Evolutionary conservation across 495 filamentous ascomycete genomes (phyloP).

Genomic region (Trichoderma gamsii): DNA sequence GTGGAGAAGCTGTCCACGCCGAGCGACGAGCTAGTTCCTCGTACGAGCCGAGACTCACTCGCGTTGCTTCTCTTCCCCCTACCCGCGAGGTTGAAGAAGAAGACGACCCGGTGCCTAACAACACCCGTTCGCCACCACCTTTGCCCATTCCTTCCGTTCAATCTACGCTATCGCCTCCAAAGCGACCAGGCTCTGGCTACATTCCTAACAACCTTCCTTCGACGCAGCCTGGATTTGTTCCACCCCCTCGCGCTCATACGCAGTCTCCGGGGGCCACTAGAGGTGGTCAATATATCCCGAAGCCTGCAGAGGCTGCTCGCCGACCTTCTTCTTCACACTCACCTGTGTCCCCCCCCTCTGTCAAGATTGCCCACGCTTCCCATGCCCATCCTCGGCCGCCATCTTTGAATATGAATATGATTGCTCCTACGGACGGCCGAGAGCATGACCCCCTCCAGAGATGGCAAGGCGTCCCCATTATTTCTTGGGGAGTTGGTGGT

Average conservation of each 20-base stretch:
- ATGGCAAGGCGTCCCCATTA: slow-evolving; percentile 83
- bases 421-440: slow-evolving; percentile 70
- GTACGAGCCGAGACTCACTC: slow-evolving; percentile 39
- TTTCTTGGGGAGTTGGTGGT: slow-evolving; percentile 86
- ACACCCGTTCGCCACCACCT: slow-evolving; percentile 34
- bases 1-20: slow-evolving; percentile 29
- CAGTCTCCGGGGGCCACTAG: slow-evolving; percentile 68
- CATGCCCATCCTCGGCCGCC: slow-evolving; percentile 26
- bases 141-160: slow-evolving; percentile 33
- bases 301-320: slow-evolving; percentile 49
- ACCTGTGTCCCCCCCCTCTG: slow-evolving; percentile 43
- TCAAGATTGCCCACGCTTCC: slow-evolving; percentile 24
- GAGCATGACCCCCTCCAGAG: slow-evolving; percentile 71
- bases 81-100: slow-evolving; percentile 50
- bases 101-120: slow-evolving; percentile 22
- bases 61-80: slow-evolving; percentile 45
- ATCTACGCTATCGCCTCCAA: slow-evolving; percentile 45
- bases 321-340: slow-evolving; percentile 61
- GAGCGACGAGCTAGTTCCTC: slow-evolving; percentile 43
- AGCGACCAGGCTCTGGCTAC: slow-evolving; percentile 45
- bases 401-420: slow-evolving; percentile 36
- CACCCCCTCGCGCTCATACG: slow-evolving; percentile 73
- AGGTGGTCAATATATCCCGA: slow-evolving; percentile 40
- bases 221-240: slow-evolving; percentile 37
- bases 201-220: slow-evolving; percentile 31